Evolutionary conservation across 2,329 filamentous ascomycete genomes (phyloP).

Genomic region (Fonsecaea pedrosoi): DNA sequence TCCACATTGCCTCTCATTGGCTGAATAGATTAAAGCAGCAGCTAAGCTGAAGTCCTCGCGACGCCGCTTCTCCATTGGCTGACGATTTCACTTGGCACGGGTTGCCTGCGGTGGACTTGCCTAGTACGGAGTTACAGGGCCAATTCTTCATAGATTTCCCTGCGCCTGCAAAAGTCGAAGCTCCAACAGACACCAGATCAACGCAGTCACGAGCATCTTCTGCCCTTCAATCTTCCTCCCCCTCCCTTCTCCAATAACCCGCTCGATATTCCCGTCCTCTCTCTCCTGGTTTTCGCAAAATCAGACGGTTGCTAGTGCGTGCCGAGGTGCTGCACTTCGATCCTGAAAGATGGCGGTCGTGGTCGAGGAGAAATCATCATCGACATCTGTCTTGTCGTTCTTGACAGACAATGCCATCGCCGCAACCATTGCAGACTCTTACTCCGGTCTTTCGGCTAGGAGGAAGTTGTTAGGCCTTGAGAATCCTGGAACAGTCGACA

Average conservation of each 20-base stretch:
- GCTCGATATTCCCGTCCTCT: slow-evolving; percentile 4
- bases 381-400: slow-evolving; percentile 64
- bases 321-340: slow-evolving; percentile 13
- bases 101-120: not conserved
- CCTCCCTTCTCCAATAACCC: slow-evolving; percentile 13
- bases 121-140: slow-evolving; percentile 6
- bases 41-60: not conserved
- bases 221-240: slow-evolving; percentile 24
- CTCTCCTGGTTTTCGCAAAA: not conserved
- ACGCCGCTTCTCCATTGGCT: not conserved
- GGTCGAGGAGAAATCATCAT: slow-evolving; percentile 46
- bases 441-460: slow-evolving; percentile 81
- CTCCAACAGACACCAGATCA: slow-evolving; percentile 28
- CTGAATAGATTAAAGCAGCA: not conserved
- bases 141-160: slow-evolving; percentile 27
- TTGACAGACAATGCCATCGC: slow-evolving; percentile 77
- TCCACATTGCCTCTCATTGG: not conserved
- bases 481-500: slow-evolving; percentile 92
- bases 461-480: slow-evolving; percentile 85
- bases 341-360: slow-evolving; percentile 39
- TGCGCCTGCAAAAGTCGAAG: slow-evolving; percentile 33
- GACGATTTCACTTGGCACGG: not conserved
- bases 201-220: slow-evolving; percentile 28
- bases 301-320: slow-evolving; percentile 3
- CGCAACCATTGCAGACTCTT: slow-evolving; percentile 74